Conservation (phyloP, 352 stramenopile genomes). For the Phytopythium helicoides region DNA sequence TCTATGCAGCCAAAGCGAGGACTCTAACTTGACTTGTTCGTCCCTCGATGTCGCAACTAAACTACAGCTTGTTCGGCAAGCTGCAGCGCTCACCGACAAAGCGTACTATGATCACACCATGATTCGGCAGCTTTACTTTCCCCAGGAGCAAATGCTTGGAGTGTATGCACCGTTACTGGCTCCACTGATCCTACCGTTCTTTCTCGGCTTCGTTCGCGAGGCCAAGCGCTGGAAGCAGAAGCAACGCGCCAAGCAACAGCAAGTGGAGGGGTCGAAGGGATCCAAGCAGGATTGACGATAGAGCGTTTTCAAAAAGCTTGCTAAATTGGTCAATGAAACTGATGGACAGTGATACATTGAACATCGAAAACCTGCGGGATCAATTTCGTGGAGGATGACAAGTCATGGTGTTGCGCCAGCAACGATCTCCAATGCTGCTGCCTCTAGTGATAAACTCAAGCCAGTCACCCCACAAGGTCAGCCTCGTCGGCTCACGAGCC, state of each 20-base stretch:
- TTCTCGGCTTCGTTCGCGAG: slow-evolving; percentile 52
- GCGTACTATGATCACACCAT: slow-evolving; percentile 73
- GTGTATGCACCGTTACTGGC: slow-evolving; percentile 64
- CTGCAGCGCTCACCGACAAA: slow-evolving; percentile 42
- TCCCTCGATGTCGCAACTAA: neutral
- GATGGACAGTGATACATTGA: too few species aligned
- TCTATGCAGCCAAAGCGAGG: slow-evolving; percentile 17
- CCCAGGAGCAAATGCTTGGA: slow-evolving; percentile 63
- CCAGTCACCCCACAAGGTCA: too few species aligned
- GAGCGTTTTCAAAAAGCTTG: neutral
- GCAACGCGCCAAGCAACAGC: slow-evolving; percentile 15
- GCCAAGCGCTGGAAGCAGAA: slow-evolving; percentile 50
- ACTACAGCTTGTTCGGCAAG: slow-evolving; percentile 33
- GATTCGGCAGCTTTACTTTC: slow-evolving; percentile 73
- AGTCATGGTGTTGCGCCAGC: neutral
- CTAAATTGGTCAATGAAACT: too few species aligned
- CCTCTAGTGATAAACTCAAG: too few species aligned
- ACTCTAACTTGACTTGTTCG: neutral
- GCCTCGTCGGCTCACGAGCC: neutral
- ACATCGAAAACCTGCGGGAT: too few species aligned
- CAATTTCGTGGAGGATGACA: too few species aligned
- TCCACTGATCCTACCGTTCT: slow-evolving; percentile 57
- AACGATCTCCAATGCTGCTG: neutral
- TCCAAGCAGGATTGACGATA: neutral
- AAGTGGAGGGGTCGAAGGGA: neutral